A percentile compares a stretch with the other conserved stretches of the same genome.
These are phyloP conservation scores for Fusarium clavum DNA, from an alignment of 2,329 filamentous ascomycete genomes.

Conservation along the genomic window DNA sequence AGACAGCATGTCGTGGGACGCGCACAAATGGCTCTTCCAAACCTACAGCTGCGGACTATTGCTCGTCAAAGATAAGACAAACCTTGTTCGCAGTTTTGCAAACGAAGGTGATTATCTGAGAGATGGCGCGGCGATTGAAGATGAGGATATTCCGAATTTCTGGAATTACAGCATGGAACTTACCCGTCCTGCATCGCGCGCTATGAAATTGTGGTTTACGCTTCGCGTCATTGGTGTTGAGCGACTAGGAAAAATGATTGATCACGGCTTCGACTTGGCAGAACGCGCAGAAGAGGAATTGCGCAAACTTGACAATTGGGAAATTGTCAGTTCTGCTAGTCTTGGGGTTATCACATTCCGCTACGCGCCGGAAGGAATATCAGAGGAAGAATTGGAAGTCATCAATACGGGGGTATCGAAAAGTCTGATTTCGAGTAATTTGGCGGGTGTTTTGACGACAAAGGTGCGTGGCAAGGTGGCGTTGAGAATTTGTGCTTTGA, in stretches of 20 bases:
- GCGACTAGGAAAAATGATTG: conserved; percentile 39
- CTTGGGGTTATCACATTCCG: conserved; percentile 41
- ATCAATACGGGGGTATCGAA: conserved; percentile 10
- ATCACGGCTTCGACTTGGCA: conserved; percentile 40
- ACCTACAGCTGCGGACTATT: conserved; percentile 43
- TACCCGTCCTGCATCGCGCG: conserved; percentile 34
- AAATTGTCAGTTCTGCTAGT: conserved; percentile 41
- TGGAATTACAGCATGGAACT: conserved; percentile 46
- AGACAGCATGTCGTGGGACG: conserved; percentile 46
- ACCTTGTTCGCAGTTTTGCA: conserved; percentile 39
- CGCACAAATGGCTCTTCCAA: conserved; percentile 46
- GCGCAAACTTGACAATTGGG: conserved; percentile 31
- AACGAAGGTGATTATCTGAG: conserved; percentile 44
- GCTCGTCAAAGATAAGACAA: conserved; percentile 33
- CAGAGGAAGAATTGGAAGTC: not conserved
- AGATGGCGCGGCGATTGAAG: conserved; percentile 39
- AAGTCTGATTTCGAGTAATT: conserved; percentile 16
- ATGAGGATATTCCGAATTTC: conserved; percentile 43
- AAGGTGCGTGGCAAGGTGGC: conserved; percentile 17
- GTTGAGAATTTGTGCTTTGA: conserved; percentile 1
- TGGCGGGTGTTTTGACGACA: conserved; percentile 7
- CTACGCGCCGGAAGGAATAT: conserved; percentile 1
- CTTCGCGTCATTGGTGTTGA: conserved; percentile 40
- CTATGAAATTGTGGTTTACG: conserved; percentile 47
- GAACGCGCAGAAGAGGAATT: conserved; percentile 39